phyloP scores from a whole-genome alignment of 768 basidiomycete species.

The Sarcodon sp. region DNA sequence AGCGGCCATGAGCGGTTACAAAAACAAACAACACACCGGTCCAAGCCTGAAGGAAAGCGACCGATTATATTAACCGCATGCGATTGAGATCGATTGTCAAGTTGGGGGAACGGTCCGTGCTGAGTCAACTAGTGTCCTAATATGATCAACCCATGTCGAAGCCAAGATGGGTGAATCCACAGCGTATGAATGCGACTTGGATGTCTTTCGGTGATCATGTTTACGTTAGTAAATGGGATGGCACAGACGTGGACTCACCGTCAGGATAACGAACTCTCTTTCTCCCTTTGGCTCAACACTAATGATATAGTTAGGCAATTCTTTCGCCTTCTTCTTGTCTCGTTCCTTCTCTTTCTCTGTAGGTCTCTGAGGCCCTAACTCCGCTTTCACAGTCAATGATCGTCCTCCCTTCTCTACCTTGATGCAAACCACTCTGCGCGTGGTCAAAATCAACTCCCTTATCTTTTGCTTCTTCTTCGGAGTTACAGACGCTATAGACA shows the following conservation, averaged over 20 bases:
- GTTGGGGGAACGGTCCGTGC: too few relatives aligned
- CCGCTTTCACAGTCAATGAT: slow-evolving; percentile 10
- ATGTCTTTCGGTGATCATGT: slow-evolving; percentile 19
- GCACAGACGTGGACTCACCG: slow-evolving; percentile 26
- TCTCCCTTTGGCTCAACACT: slow-evolving; percentile 41
- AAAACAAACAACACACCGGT: too few relatives aligned
- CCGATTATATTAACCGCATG: too few relatives aligned
- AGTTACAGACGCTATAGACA: slow-evolving; percentile 32
- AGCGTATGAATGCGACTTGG: slow-evolving; percentile 23
- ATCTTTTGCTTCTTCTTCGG: slow-evolving; percentile 36
- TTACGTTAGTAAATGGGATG: not conserved
- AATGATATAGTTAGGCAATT: slow-evolving; percentile 28
- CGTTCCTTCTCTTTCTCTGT: slow-evolving; percentile 10
- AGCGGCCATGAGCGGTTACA: too few relatives aligned
- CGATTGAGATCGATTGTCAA: too few relatives aligned
- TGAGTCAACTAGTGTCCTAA: slow-evolving; percentile 2
- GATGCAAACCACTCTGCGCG: slow-evolving; percentile 40
- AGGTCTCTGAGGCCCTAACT: slow-evolving; percentile 7
- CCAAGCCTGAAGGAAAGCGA: too few relatives aligned
- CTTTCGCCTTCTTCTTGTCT: slow-evolving; percentile 33
- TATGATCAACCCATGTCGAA: slow-evolving; percentile 18
- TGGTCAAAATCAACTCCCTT: slow-evolving; percentile 44
- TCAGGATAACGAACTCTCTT: slow-evolving; percentile 46
- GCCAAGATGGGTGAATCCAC: slow-evolving; percentile 14
- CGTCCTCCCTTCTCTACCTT: slow-evolving; percentile 28